Conservation (phyloP, 2,329 filamentous ascomycete species). For the Phialemoniopsis sp. region DNA sequence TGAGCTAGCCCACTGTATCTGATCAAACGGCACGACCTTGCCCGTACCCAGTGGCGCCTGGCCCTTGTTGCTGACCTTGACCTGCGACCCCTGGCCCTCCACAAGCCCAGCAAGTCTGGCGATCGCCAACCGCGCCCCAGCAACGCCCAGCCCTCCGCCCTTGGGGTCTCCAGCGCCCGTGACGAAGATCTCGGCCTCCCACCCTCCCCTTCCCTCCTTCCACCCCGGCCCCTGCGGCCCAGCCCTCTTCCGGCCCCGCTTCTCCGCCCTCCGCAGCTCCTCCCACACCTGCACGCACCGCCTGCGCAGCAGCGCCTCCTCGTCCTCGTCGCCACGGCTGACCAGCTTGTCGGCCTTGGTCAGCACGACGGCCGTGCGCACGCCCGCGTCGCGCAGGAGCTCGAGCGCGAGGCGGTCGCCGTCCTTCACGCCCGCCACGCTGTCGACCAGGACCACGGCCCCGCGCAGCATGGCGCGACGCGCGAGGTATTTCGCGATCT, state of each 20-base stretch:
- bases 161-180: constrained; percentile 26
- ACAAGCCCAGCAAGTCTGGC: constrained; percentile 25
- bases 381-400: constrained; percentile 37
- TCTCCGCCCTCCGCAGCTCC: constrained; percentile 18
- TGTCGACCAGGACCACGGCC: constrained; percentile 49
- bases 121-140: constrained; percentile 24
- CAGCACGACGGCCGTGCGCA: constrained; percentile 44
- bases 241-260: constrained; percentile 3
- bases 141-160: constrained; percentile 21
- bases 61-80: background rate
- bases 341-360: constrained; percentile 53
- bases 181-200: constrained; percentile 24
- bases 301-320: constrained; percentile 9
- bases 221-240: constrained; percentile 14
- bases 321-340: constrained; percentile 2
- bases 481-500: constrained; percentile 46
- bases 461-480: constrained; percentile 42
- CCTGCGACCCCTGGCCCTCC: constrained; percentile 10
- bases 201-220: constrained; percentile 18
- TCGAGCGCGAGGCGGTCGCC: constrained; percentile 43
- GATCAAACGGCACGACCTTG: constrained; percentile 25
- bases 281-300: constrained; percentile 22
- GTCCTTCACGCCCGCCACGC: constrained; percentile 44
- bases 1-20: constrained; percentile 17
- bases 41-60: constrained; percentile 1